Evolutionary conservation across 2,329 filamentous ascomycete genomes (phyloP).

Genomic region (Tolypocladium ovalisporum): DNA sequence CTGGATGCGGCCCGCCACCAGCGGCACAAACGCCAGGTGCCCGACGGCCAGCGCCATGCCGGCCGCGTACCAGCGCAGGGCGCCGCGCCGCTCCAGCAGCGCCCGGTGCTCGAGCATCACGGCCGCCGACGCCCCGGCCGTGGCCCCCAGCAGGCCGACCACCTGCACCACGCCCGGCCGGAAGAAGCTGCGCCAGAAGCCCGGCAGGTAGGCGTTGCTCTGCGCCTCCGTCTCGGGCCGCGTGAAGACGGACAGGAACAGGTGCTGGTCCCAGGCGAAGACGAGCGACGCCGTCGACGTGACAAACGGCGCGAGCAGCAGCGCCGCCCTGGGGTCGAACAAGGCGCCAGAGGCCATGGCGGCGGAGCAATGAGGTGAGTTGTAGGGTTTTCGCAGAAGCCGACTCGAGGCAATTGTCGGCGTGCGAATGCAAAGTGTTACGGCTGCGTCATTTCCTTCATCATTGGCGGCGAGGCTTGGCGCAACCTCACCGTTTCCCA

Average conservation of each 20-base stretch:
- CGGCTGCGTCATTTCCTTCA: neutral
- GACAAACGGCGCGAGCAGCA: conserved; percentile 33
- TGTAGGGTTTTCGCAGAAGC: neutral
- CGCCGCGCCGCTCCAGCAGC: conserved; percentile 12
- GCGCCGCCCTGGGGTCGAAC: conserved; percentile 23
- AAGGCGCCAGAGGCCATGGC: conserved; percentile 26
- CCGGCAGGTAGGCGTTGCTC: conserved; percentile 26
- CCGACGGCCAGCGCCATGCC: conserved; percentile 17
- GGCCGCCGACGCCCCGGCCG: conserved; percentile 16
- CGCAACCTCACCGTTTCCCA: neutral
- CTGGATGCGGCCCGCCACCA: conserved; percentile 19
- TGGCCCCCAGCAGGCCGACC: conserved; percentile 21
- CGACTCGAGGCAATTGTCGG: too few relatives aligned
- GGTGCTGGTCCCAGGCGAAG: conserved; percentile 32
- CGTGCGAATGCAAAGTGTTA: too few relatives aligned
- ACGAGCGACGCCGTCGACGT: conserved; percentile 35
- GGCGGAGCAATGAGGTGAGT: neutral
- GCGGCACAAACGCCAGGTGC: conserved; percentile 22
- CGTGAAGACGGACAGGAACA: conserved; percentile 28
- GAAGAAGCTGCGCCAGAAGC: conserved; percentile 33
- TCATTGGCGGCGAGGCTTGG: neutral
- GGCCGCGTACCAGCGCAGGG: conserved; percentile 20
- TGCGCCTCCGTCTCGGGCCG: conserved; percentile 14
- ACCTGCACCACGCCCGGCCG: conserved; percentile 20
- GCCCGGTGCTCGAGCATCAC: conserved; percentile 12